These are phyloP conservation scores for Gossypium mustelinum DNA, from an alignment of 345 rosid genomes.

Conservation along the genomic window DNA sequence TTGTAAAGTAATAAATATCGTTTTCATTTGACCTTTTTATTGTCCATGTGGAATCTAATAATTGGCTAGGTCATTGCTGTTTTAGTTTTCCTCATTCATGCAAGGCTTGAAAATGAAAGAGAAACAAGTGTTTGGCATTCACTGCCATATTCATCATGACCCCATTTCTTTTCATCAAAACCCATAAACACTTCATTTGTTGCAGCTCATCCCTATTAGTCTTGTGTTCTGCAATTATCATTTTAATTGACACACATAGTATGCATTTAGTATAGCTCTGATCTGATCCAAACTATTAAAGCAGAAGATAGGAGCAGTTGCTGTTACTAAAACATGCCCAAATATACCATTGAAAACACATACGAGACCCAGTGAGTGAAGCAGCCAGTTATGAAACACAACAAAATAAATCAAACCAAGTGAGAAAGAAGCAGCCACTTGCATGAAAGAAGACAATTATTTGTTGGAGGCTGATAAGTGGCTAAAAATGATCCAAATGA, in stretches of 20 bases:
- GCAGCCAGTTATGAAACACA: background rate
- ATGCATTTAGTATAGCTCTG: too few species aligned
- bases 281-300: background rate
- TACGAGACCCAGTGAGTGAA: background rate
- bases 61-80: too few species aligned
- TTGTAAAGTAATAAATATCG: too few species aligned
- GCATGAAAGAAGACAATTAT: conserved; percentile 39
- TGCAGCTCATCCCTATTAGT: background rate
- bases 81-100: too few species aligned
- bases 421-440: conserved; percentile 19
- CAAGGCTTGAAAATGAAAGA: too few species aligned
- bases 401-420: background rate
- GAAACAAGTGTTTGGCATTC: too few species aligned
- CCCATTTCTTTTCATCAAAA: background rate
- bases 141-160: background rate
- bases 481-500: conserved; percentile 29
- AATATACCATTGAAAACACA: background rate
- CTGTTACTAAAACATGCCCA: background rate
- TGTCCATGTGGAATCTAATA: too few species aligned
- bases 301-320: background rate
- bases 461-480: conserved; percentile 33
- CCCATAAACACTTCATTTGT: background rate
- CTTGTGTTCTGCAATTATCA: background rate
- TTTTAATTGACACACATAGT: background rate
- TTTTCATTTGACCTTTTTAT: too few species aligned